phyloP scores from a whole-genome alignment of 345 rosid species.

The Cardamine chenopodiifolia region DNA sequence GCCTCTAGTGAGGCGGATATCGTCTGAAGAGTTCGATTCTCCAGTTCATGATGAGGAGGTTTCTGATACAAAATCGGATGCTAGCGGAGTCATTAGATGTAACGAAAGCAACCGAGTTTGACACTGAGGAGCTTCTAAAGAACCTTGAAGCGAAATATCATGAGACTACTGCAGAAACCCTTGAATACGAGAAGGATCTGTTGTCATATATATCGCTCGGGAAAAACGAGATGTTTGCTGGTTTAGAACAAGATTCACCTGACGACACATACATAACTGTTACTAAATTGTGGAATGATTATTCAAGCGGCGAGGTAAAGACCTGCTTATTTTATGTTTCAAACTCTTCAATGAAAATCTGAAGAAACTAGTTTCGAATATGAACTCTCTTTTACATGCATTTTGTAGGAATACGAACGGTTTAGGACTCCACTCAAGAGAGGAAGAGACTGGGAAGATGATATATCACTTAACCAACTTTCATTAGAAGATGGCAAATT shows the following conservation, averaged over 20 bases:
- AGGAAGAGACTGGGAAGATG: constrained; percentile 48
- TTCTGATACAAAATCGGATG: constrained; percentile 32
- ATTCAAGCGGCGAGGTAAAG: constrained; percentile 54
- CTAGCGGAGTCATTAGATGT: constrained; percentile 28
- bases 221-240: constrained; percentile 65
- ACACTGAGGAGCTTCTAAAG: constrained; percentile 53
- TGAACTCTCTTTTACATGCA: not conserved
- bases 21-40: constrained; percentile 30
- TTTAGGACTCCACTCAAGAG: constrained; percentile 34
- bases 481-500: constrained; percentile 27
- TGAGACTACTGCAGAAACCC: constrained; percentile 26
- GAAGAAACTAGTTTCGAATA: not conserved
- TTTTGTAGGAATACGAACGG: constrained; percentile 17
- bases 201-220: constrained; percentile 57
- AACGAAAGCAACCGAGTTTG: constrained; percentile 33
- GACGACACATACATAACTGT: constrained; percentile 49
- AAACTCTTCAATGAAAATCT: not conserved
- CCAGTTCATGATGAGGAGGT: constrained; percentile 31
- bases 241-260: constrained; percentile 48
- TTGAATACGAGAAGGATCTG: constrained; percentile 50
- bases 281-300: constrained; percentile 60
- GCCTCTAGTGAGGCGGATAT: constrained; percentile 22
- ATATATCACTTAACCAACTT: constrained; percentile 10
- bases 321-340: not conserved
- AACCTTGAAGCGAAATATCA: constrained; percentile 51